These are phyloP conservation scores for Jaltomata sinuosa DNA, from an alignment of 257 asterid species.

Conservation along the genomic window DNA sequence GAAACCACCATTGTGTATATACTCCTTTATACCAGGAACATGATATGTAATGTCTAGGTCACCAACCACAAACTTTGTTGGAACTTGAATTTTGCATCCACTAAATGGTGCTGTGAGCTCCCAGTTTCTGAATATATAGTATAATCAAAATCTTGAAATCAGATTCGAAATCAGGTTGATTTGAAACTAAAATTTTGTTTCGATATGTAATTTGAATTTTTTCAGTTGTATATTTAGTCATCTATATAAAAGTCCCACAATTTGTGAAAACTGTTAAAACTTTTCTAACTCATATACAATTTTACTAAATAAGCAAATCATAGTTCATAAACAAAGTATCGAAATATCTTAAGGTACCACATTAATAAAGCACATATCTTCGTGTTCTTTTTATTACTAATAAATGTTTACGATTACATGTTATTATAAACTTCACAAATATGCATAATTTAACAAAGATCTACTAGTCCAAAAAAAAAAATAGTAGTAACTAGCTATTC, in stretches of 20 bases:
- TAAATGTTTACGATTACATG: not conserved
- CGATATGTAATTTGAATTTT: not conserved
- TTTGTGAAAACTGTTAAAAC: not conserved
- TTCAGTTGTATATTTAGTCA: not conserved
- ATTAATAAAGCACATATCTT: not conserved
- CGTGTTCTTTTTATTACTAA: too few species aligned
- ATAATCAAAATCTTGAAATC: not conserved
- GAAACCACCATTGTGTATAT: conserved; percentile 61
- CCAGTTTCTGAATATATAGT: conserved; percentile 52
- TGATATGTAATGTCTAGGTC: conserved; percentile 62
- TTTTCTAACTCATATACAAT: not conserved
- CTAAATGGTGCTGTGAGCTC: conserved; percentile 69
- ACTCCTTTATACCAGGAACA: conserved; percentile 66
- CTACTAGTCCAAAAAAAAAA: not conserved
- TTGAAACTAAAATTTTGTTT: not conserved
- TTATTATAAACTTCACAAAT: not conserved
- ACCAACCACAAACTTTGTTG: conserved; percentile 78
- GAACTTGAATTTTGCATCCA: conserved; percentile 62
- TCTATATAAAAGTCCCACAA: not conserved
- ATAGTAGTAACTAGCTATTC: not conserved
- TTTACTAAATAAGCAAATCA: too few species aligned
- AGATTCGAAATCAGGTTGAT: not conserved
- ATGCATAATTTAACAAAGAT: too few species aligned
- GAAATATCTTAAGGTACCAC: too few species aligned
- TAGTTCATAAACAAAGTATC: not conserved